Evolutionary conservation across 2,329 filamentous ascomycete species (phyloP), one percentile per base, ranked within the genome.

Genomic region (Endoconidiophora polonica): DNA sequence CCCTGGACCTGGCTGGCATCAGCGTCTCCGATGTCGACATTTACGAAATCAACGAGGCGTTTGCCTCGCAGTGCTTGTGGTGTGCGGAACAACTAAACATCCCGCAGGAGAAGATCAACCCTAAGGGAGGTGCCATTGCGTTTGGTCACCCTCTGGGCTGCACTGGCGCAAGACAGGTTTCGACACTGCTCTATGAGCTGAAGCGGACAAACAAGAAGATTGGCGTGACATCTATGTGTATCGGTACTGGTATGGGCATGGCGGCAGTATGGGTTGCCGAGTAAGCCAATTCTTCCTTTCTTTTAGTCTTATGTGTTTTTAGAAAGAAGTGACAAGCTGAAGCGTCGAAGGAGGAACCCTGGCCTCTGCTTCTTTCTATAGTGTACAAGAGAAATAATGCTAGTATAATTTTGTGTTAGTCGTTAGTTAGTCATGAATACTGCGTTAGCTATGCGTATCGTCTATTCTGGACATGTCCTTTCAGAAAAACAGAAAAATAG

Each of bases 41-140:
- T 61, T 96, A 77, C 61, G 91, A 98, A 76, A 95, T 98, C 74
- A 98, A 98, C 72, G 91, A 98, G 76, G 91, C 91, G 1, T 98
- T 98, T 65, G 91, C 91, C 29, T 85, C 79, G 56, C 90, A 96
- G 74, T 94, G 86, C 66, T 66, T 96, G 57, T 96, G 84, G 83
- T 95, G 87, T 66, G 78, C 85, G 55, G 85, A 91, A 60, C 81
- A 95, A 71, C 76, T 98, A 20, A 82, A 81, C 42, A 68, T 98
- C 24, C 83, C 86, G 48, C 62, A 73, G 54, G 81, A 85, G 57
- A 96, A 95, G 76, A 79, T 98, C 62, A 96, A 96, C 71, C 90
- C 90, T 59, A 94, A 95, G 75, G 91, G 90, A 57, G 90, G 90
- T 55, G 88, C 88, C 33, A 95, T 95, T 64, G 90, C 90, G 9